Base-by-base conservation (phyloP, 306 rosid genomes). In the Trifolium repens region DNA sequence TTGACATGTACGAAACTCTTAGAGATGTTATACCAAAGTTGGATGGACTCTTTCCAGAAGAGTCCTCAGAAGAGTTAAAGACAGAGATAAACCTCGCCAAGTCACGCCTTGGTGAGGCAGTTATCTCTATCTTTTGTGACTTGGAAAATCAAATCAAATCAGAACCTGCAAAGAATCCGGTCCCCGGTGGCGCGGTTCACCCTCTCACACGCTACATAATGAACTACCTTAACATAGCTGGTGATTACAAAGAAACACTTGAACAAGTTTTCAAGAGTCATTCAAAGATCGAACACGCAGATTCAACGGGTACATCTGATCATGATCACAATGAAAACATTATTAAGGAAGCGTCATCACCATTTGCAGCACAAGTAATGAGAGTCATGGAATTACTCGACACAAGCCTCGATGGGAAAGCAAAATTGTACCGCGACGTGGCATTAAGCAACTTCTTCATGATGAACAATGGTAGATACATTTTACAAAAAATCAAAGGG, bases 401-500 rank as follows among this genome's bases (percentile, higher is more conserved):
- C 47, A 5, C 80, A 0, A 87, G 85, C 75, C 85, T 94, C 3
- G 89, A 89, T 0, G 83, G 78, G 37, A 89, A 88, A 69, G 89
- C 93, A 0, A 89, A 75, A 67, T 69, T 91, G 19, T 94, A 94
- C 73, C 79, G 75, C 49, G 98, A 92, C 66, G 74, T 78, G 0
- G 64, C 93, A 0, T 76, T 94, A 49, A 85, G 91, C 69, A 76
- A 71, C 74, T 81, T 94, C 71, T 94, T 94, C 83, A 32, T 91
- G 93, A 94, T 94, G 98, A 94, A 94, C 85, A 94, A 94, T n/a
- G 96, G 97, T 0, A 82, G 97, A 62, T 94, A 94, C 84, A 92
- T 88, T 11, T 79, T 90, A 32, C 96, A 94, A 73, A 94, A 92
- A 76, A 86, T 92, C 59, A 94, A 90, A 46, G 86, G 84, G 5